phyloP scores from a whole-genome alignment of 129 eudicot species.

The Calendula officinalis region DNA sequence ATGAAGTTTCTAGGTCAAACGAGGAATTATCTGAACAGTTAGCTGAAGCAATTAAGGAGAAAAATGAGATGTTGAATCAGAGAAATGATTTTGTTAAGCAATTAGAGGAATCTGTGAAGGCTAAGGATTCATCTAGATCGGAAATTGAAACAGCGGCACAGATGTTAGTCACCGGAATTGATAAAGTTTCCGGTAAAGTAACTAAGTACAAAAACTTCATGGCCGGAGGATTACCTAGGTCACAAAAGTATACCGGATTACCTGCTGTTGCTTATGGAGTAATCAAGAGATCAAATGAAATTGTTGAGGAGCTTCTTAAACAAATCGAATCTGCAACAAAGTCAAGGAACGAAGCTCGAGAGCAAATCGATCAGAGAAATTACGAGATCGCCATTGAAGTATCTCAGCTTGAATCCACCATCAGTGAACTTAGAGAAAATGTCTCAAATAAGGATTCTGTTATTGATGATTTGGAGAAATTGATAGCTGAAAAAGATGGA shows the following conservation, averaged over 20 bases:
- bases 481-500: slow-evolving; percentile 46
- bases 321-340: slow-evolving; percentile 56
- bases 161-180: slow-evolving; percentile 85
- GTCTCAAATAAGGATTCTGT: slow-evolving; percentile 44
- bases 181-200: slow-evolving; percentile 85
- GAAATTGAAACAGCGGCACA: slow-evolving; percentile 75
- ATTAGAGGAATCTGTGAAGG: slow-evolving; percentile 60
- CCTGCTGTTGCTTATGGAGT: slow-evolving; percentile 94
- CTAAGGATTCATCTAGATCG: slow-evolving; percentile 52
- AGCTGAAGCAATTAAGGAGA: slow-evolving; percentile 37
- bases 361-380: slow-evolving; percentile 80
- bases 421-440: slow-evolving; percentile 67
- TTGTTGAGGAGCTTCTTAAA: slow-evolving; percentile 81
- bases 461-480: slow-evolving; percentile 52
- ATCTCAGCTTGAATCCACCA: slow-evolving; percentile 81
- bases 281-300: slow-evolving; percentile 81
- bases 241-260: slow-evolving; percentile 82
- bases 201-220: slow-evolving; percentile 58
- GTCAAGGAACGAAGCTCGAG: slow-evolving; percentile 74
- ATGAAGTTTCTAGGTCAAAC: slow-evolving; percentile 44
- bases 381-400: slow-evolving; percentile 96
- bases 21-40: slow-evolving; percentile 46
- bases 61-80: slow-evolving; percentile 44
- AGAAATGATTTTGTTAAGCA: slow-evolving; percentile 49
- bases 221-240: slow-evolving; percentile 80